Evolutionary conservation across 2,329 filamentous ascomycete species (phyloP).

Genomic region (Colletotrichum somersetense): DNA sequence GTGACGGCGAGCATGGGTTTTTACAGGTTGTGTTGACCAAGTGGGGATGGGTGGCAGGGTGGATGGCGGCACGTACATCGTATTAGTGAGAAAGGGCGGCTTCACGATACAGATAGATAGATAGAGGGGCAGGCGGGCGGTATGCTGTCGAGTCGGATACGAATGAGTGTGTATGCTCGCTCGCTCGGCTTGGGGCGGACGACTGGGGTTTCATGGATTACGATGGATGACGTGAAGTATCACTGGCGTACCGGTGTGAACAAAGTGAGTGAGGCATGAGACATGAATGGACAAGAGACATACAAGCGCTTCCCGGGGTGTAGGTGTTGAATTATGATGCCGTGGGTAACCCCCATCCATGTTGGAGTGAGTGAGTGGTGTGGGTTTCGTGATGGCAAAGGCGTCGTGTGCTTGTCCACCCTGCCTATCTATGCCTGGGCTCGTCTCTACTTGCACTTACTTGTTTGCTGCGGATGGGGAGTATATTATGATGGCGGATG

Average conservation of each 20-base stretch:
- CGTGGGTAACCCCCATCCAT: background rate
- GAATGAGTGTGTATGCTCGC: background rate
- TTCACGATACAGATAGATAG: background rate
- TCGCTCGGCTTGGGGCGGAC: background rate
- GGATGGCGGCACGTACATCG: constrained; percentile 20
- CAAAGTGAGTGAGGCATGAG: constrained; percentile 16
- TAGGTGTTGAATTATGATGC: background rate
- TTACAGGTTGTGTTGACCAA: background rate
- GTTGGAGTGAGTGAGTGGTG: background rate
- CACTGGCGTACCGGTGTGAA: background rate
- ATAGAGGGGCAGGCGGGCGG: background rate
- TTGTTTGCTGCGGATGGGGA: too few species aligned
- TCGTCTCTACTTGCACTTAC: background rate
- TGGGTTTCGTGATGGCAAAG: background rate
- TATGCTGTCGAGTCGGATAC: background rate
- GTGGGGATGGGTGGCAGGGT: constrained; percentile 5
- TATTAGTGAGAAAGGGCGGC: background rate
- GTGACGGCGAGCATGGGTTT: background rate
- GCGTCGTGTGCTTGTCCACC: background rate
- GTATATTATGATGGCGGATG: constrained; percentile 10
- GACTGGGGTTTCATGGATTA: background rate
- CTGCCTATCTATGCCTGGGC: background rate
- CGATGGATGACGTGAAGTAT: constrained; percentile 20
- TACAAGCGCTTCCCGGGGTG: background rate
- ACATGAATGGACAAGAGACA: background rate